Evolutionary conservation across 495 filamentous ascomycete genomes (phyloP), one percentile per base, ranked within the genome.

Genomic region (Staphylotrichum longicolle): DNA sequence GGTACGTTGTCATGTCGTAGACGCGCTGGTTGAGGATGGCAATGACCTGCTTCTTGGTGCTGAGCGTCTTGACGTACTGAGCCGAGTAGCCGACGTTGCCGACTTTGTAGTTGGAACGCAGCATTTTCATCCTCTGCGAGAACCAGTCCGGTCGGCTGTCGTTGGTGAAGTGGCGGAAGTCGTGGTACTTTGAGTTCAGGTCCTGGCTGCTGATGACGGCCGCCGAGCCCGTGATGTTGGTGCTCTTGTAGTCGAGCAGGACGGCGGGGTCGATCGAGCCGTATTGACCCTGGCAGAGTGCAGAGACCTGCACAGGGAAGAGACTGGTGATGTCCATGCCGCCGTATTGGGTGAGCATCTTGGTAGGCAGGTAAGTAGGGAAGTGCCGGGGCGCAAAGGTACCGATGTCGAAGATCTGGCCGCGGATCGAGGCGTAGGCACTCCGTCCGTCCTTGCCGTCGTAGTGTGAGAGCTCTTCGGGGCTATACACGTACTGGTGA

Each of bases 231-330:
- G 86, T 84, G 48, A 88, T 78, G 72, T 99, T 99, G 61, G 85
- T 86, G 12, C 80, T 80, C 63, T 83, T 84, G 73, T 91, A 98
- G 71, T 92, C 88, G 53, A 98, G 82, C 54, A 86, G 85, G 14
- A 99, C 89, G 52, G 82, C 81, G 30, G 82, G 81, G 66, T 90
- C 82, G 80, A 66, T 63, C 48, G 42, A 27, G 30, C 89, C 90
- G 55, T 83, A 73, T 35, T 81, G 82, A 41, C 94, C 94, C 49
- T 88, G 83, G 74, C 94, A 99, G 42, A 98, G 79, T 41, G 93
- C 91, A 4, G 90, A 95, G 14, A 98, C 94, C 70, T 99, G 94
- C 11, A 99, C 81, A 0, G 94, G 94, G 76, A 99, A 99, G 12
- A 99, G 80, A 47, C 82, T 79, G 15, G 91, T 93, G 50, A 92